A percentile compares a stretch with the other conserved stretches of the same genome.
Conservation (phyloP, 2,329 filamentous ascomycete species). For the Diaporthe nobilis region DNA sequence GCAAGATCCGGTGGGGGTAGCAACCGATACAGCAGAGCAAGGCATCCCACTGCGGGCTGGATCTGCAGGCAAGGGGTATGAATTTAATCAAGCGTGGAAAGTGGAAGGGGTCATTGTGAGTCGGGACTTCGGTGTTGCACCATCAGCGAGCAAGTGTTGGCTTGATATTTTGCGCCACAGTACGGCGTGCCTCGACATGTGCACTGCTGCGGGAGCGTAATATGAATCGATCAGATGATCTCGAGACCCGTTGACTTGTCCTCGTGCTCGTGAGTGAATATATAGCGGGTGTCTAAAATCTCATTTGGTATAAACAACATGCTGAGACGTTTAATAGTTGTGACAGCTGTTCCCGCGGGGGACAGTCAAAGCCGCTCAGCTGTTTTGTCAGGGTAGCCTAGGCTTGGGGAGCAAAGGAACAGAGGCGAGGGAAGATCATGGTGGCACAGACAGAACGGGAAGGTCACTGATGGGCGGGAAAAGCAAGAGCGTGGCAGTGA, state of each 20-base stretch:
- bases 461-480: slow-evolving; percentile 14
- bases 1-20: slow-evolving; percentile 24
- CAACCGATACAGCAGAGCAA: neutral
- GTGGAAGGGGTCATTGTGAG: neutral
- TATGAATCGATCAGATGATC: neutral
- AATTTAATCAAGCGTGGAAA: neutral
- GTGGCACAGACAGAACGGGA: slow-evolving; percentile 26
- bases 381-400: neutral
- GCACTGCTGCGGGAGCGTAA: neutral
- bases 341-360: slow-evolving; percentile 18
- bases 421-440: slow-evolving; percentile 13
- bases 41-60: neutral
- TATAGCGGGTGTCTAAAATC: neutral
- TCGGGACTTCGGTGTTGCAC: neutral
- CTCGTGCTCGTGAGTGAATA: neutral
- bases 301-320: neutral
- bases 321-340: neutral
- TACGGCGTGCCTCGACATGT: neutral
- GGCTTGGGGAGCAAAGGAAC: neutral
- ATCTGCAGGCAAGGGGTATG: slow-evolving; percentile 17
- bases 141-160: neutral
- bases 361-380: slow-evolving; percentile 1
- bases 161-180: neutral
- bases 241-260: neutral
- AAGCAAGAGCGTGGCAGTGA: slow-evolving; percentile 29